Conservation (phyloP, 2,329 filamentous ascomycete genomes). For the Pochonia chlamydosporia region DNA sequence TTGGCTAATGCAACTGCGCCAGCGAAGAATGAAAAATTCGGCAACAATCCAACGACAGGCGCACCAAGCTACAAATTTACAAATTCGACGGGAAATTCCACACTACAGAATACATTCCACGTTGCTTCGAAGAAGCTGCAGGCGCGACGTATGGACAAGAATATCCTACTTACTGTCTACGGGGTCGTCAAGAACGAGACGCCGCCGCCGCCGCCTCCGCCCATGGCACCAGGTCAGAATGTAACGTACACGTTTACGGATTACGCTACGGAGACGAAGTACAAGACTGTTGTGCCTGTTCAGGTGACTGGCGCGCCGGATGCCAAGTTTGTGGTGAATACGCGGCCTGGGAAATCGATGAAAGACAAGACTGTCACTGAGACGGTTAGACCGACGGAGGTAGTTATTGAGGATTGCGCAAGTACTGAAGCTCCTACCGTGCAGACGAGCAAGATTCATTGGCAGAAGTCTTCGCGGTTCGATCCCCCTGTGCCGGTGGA, state of each 20-base stretch:
- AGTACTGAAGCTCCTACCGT: conserved; percentile 11
- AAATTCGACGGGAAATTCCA: background rate
- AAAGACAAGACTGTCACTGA: conserved; percentile 20
- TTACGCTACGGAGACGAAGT: background rate
- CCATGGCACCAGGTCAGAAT: conserved; percentile 17
- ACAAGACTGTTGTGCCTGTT: conserved; percentile 3
- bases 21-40: background rate
- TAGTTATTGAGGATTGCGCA: conserved; percentile 17
- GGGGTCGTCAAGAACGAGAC: conserved; percentile 25
- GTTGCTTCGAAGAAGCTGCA: background rate
- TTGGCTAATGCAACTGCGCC: conserved; percentile 4
- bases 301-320: background rate
- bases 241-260: conserved; percentile 9
- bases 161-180: conserved; percentile 38
- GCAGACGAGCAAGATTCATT: background rate
- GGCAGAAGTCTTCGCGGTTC: background rate
- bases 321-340: background rate
- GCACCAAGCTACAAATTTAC: too few relatives aligned
- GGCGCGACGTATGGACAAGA: background rate
- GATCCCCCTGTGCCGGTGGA: background rate
- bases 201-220: conserved; percentile 27
- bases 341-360: conserved; percentile 23
- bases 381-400: conserved; percentile 14
- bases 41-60: background rate
- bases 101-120: background rate